These are phyloP conservation scores for Lathyrus aphaca DNA, from an alignment of 306 rosid genomes.

Conservation along the genomic window DNA sequence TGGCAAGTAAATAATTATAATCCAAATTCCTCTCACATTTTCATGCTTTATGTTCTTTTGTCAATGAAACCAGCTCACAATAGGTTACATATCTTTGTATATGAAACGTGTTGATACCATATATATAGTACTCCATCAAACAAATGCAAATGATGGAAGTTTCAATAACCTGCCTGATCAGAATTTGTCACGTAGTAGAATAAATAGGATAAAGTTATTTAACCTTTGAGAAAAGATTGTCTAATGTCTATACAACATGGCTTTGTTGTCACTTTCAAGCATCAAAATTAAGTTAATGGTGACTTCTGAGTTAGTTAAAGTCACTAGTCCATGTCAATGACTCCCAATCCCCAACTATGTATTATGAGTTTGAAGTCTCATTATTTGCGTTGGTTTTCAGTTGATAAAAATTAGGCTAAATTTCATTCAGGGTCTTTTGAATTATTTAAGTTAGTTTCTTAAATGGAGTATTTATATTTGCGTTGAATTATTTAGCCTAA, in stretches of 20 bases:
- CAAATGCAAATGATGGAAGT: background rate
- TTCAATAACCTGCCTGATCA: background rate
- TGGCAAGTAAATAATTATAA: too few relatives aligned
- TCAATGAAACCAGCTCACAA: background rate
- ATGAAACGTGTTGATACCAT: background rate
- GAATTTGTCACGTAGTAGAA: background rate
- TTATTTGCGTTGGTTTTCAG: too few relatives aligned
- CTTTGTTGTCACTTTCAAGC: slow-evolving; percentile 6
- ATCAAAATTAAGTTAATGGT: background rate
- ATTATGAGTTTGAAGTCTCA: background rate
- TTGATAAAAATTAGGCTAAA: too few relatives aligned
- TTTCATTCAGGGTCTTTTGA: too few relatives aligned
- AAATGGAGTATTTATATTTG: too few relatives aligned
- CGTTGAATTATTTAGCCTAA: too few relatives aligned
- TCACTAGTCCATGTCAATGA: background rate
- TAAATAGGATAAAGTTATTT: background rate
- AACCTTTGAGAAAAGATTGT: slow-evolving; percentile 1
- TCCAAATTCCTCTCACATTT: too few relatives aligned
- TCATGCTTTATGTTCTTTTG: too few relatives aligned
- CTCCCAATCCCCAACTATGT: background rate
- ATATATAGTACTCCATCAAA: background rate
- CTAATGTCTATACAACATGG: background rate
- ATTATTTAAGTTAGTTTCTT: too few relatives aligned
- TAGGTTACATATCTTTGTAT: background rate
- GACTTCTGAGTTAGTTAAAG: slow-evolving; percentile 3